These are phyloP conservation scores for Onygena corvina DNA, from an alignment of 2,329 filamentous ascomycete genomes.

Conservation along the genomic window DNA sequence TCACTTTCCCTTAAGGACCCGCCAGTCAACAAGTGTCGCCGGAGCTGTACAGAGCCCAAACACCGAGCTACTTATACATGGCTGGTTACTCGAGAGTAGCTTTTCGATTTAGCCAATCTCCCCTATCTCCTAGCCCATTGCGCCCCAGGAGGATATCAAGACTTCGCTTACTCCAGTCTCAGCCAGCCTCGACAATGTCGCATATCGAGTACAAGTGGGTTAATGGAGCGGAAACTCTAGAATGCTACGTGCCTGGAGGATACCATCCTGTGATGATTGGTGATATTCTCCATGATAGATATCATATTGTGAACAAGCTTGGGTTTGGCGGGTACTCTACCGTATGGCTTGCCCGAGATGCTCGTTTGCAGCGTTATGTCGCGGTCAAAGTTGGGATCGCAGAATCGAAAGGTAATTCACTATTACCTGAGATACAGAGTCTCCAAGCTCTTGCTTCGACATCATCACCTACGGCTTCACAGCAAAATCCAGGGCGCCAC, in stretches of 20 bases:
- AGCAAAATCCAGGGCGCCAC: neutral
- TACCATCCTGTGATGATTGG: constrained; percentile 29
- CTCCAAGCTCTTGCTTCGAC: constrained; percentile 17
- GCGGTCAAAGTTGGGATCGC: constrained; percentile 23
- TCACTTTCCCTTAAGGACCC: no score
- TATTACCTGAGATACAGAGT: constrained; percentile 16
- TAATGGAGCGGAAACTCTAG: constrained; percentile 22
- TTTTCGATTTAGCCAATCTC: no score
- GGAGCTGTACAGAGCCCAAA: no score
- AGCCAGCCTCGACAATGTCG: no score
- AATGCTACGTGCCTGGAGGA: constrained; percentile 23
- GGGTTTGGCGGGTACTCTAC: constrained; percentile 34
- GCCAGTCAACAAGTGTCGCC: no score
- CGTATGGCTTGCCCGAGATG: constrained; percentile 33
- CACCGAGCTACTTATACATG: no score
- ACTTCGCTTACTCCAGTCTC: no score
- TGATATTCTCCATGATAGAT: constrained; percentile 24
- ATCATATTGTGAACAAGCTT: constrained; percentile 33
- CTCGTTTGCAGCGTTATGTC: constrained; percentile 19
- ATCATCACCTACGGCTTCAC: neutral
- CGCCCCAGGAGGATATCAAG: no score
- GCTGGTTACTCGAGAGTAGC: no score
- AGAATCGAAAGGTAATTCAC: constrained; percentile 5
- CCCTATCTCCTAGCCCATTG: no score
- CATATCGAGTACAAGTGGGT: constrained; percentile 24